Base-by-base conservation (phyloP, 352 stramenopile genomes). In the Pythium sukuiense region DNA sequence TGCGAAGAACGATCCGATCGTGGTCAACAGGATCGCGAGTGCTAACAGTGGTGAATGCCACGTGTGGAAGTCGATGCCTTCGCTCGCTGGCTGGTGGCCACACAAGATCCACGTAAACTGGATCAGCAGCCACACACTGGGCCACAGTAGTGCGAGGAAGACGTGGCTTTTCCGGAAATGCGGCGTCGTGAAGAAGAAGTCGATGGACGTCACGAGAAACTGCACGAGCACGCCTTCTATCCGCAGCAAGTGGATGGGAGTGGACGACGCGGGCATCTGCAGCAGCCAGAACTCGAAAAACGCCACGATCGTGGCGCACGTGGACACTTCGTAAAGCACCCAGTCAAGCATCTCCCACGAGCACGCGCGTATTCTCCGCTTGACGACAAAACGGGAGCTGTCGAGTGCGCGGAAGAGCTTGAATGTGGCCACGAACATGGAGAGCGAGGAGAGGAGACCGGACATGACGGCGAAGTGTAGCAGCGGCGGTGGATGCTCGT, bases 341-440 rank as follows among this genome's bases (percentile, higher is more conserved):
- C 79, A 87, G 61, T 88, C 81, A 29, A 89, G 56, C 59, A 88
- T 85, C 37, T 88, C 79, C 81, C 79, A 88, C 41, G 81, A 89
- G 27, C 69, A 81, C 26, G 76, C 65, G n/a, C 72, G 75, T 39
- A 80, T 75, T 7, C 74, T 74, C 61, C 77, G 79, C 24, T 81
- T 77, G 54, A 85, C 72, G 55, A 88, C 49, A 45, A 88, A 80
- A n/a, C 76, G 81, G 50, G 81, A 78, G 20, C 77, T 74, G 43
- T 85, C 81, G 30, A 88, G 81, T 26, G 77, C 77, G 70, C 65
- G 85, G 76, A 61, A 87, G 85, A 62, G 81, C 46, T 73, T 89
- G 76, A 48, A 89, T 69, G 35, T 76, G 67, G 13, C 79, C 72
- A 89, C 77, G 71, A 81, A 88, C 45, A 87, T 76, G 0, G 81